Evolutionary conservation across 2,329 filamentous ascomycete genomes (phyloP).

Genomic region (Aspergillus sp.): DNA sequence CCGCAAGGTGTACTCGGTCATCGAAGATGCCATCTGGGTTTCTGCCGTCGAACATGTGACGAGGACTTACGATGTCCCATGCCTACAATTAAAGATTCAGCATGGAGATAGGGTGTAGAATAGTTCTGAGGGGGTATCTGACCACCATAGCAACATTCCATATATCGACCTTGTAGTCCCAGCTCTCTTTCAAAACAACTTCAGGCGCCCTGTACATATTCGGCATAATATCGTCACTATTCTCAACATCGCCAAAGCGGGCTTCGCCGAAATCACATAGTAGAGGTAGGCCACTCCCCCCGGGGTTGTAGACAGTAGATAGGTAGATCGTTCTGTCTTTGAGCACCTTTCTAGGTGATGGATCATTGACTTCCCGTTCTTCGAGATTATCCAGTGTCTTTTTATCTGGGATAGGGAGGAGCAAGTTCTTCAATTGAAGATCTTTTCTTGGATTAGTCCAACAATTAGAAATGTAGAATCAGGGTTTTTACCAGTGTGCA

Average conservation of each 20-base stretch:
- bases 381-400: background rate
- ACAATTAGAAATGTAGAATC: accelerated
- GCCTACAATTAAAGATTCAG: background rate
- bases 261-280: conserved; percentile 10
- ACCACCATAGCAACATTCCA: conserved; percentile 4
- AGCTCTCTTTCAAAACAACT: background rate
- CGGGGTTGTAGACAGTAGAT: background rate
- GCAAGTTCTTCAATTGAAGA: background rate
- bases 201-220: background rate
- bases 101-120: background rate
- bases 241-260: conserved; percentile 15
- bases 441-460: background rate
- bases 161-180: background rate
- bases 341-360: background rate
- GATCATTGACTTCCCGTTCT: background rate
- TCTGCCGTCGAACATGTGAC: background rate
- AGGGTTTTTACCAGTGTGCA: background rate
- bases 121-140: background rate
- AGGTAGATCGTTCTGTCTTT: background rate
- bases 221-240: conserved; percentile 18
- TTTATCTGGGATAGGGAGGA: background rate
- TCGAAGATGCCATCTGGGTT: conserved; percentile 23
- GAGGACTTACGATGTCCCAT: background rate
- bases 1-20: conserved; percentile 25
- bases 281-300: conserved; percentile 3